These are phyloP conservation scores for Rhodotorula graminis DNA, from an alignment of 768 basidiomycete species.

Conservation along the genomic window DNA sequence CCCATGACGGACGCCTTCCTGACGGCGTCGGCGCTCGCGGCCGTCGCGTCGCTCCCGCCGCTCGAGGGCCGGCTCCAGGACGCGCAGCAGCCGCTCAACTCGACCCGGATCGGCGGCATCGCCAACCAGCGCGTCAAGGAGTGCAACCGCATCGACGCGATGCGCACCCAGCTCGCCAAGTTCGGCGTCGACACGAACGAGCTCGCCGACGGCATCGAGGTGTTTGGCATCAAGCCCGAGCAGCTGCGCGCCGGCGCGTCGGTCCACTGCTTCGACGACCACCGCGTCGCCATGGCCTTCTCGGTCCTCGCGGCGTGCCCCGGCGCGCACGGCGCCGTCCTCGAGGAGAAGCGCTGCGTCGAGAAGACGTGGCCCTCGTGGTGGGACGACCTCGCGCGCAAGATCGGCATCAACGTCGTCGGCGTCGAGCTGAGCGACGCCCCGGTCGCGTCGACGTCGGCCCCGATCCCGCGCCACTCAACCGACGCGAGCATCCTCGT, in stretches of 20 bases:
- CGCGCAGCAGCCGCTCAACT: slow-evolving; percentile 44
- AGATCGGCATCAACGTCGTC: slow-evolving; percentile 85
- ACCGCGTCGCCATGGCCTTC: slow-evolving; percentile 98
- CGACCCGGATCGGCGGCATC: slow-evolving; percentile 85
- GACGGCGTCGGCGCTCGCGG: slow-evolving; percentile 86
- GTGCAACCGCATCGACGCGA: slow-evolving; percentile 91
- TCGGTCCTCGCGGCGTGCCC: slow-evolving; percentile 70
- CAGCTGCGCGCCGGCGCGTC: slow-evolving; percentile 66
- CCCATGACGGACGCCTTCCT: slow-evolving; percentile 99
- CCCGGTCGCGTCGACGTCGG: slow-evolving; percentile 46
- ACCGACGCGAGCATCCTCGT: slow-evolving; percentile 57
- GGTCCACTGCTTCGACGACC: slow-evolving; percentile 95
- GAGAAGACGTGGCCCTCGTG: slow-evolving; percentile 99
- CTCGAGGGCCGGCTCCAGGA: slow-evolving; percentile 45
- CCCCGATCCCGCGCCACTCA: slow-evolving; percentile 49
- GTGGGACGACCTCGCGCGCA: slow-evolving; percentile 98
- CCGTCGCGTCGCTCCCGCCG: slow-evolving; percentile 59
- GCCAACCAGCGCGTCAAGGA: slow-evolving; percentile 98
- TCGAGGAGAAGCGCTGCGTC: slow-evolving; percentile 95
- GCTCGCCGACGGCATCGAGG: slow-evolving; percentile 84
- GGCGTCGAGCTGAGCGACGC: slow-evolving; percentile 67
- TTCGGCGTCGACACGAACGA: slow-evolving; percentile 91
- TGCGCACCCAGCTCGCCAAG: slow-evolving; percentile 93
- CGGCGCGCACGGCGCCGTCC: slow-evolving; percentile 49
- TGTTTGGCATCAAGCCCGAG: slow-evolving; percentile 67